Base-by-base conservation (phyloP, 768 basidiomycete genomes). In the Lactifluus hygrophoroides region DNA sequence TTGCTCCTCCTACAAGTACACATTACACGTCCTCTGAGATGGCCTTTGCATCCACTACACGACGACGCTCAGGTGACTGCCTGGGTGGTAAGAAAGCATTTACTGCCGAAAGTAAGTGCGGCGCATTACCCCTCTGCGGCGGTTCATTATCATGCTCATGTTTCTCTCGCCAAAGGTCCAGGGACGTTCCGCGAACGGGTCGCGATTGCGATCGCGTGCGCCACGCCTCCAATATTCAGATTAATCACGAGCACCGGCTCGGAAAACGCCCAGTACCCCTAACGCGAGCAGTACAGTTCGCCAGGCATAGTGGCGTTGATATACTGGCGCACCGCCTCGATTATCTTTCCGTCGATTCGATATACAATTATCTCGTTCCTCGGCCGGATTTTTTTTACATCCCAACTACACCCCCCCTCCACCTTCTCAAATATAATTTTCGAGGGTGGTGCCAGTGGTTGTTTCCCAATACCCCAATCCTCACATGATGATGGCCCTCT, bases 401-500 rank as follows among this genome's bases (percentile, higher is more conserved):
- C n/a, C 13, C 7, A 32, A 32, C 32, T 32, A 32, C 32, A 5
- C 32, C 5, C n/a, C 7, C 43, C 23, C 19, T 34, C 40, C 35
- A n/a, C n/a, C 13, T 16, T 23, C 38, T 37, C 32, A 17, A 30
- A 43, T 50, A 35, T 1, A 35, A 35, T 30, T 43, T 35, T 13
- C 35, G 10, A 14, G 35, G 35, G 11, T 35, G 35, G 35, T 35
- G 35, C 35, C 35, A 35, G 35, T 13, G 35, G 35, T 19, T 37
- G 10, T 10, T 30, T 28, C 7, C 25, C 51, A 16, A 54, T 21
- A 3, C 30, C 21, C 5, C 34, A 3, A 9, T 14, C 11, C 17
- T 27, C 43, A 21, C 17, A 44, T 40, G 8, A 6, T 25, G 19
- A 64, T 63, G 64, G 35, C 61, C 16, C 64, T 63, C 48, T 54